A percentile compares a stretch with the other conserved stretches of the same genome.
Evolutionary conservation across 208 protist species (phyloP).

Genomic region (Balamuthia mandrillaris): DNA sequence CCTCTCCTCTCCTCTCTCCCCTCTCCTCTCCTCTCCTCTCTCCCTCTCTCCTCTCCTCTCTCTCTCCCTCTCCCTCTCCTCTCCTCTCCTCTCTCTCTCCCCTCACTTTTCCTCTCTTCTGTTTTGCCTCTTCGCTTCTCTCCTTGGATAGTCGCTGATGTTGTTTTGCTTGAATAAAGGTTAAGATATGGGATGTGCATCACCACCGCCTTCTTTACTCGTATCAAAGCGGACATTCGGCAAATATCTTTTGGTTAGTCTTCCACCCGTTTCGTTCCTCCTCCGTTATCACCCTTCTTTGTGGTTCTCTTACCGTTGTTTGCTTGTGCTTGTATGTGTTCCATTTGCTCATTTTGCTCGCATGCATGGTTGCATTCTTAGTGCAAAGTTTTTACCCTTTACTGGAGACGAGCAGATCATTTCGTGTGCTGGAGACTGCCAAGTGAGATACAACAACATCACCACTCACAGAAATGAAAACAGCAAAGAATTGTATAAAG

Average conservation of each 20-base stretch:
- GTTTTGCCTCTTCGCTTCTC: background rate
- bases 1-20: too few species aligned
- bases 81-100: too few species aligned
- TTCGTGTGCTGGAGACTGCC: background rate
- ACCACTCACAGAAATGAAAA: background rate
- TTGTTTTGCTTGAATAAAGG: background rate
- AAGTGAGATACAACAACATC: conserved; percentile 19
- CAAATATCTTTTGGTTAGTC: background rate
- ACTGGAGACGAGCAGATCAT: background rate
- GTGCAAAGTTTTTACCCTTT: background rate
- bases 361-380: too few species aligned
- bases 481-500: too few species aligned
- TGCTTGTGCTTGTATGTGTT: background rate
- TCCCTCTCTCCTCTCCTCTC: too few species aligned
- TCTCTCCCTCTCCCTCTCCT: too few species aligned
- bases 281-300: too few species aligned
- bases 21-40: too few species aligned
- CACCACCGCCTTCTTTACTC: background rate
- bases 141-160: background rate
- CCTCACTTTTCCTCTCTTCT: background rate
- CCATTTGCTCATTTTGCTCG: too few species aligned
- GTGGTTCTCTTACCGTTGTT: background rate
- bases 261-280: background rate
- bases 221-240: background rate
- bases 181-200: background rate